A percentile compares a stretch with the other conserved stretches of the same genome.
These are phyloP conservation scores for Microbotryum silenes-acaulis DNA, from an alignment of 1,284 basidiomycete species.

Conservation along the genomic window DNA sequence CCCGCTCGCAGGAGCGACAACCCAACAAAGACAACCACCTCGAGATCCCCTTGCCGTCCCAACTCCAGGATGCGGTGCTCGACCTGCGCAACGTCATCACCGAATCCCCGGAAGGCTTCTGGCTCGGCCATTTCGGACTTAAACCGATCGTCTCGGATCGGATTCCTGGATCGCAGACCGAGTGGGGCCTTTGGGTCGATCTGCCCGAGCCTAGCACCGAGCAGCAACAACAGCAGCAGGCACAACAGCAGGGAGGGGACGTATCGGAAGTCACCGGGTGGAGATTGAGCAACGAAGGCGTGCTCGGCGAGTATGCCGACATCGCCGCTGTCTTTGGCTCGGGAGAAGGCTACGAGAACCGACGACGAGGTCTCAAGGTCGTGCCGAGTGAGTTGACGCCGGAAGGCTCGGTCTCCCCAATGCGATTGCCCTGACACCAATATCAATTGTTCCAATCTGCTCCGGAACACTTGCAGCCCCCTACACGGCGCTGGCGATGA, in stretches of 20 bases:
- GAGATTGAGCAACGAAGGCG: slow-evolving; percentile 25
- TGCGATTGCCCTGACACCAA: neutral
- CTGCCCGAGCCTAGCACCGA: neutral
- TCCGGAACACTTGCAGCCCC: slow-evolving; percentile 15
- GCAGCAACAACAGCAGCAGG: no score
- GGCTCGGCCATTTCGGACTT: slow-evolving; percentile 37
- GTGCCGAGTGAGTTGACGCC: slow-evolving; percentile 14
- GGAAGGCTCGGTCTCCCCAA: neutral
- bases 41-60: slow-evolving; percentile 20
- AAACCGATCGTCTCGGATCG: slow-evolving; percentile 30
- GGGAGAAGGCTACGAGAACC: slow-evolving; percentile 10
- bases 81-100: slow-evolving; percentile 34
- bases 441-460: no score
- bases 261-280: slow-evolving; percentile 6
- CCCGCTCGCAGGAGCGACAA: neutral
- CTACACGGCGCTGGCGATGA: slow-evolving; percentile 28
- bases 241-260: slow-evolving; percentile 1
- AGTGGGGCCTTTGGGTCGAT: slow-evolving; percentile 6
- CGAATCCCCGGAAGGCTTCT: slow-evolving; percentile 38
- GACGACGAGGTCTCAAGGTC: slow-evolving; percentile 26
- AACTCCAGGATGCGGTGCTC: slow-evolving; percentile 31
- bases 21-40: slow-evolving; percentile 15
- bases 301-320: slow-evolving; percentile 28
- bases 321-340: slow-evolving; percentile 28
- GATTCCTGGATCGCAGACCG: slow-evolving; percentile 2